Evolutionary conservation across 768 basidiomycete species (phyloP).

Genomic region (Termitomyces sp.): DNA sequence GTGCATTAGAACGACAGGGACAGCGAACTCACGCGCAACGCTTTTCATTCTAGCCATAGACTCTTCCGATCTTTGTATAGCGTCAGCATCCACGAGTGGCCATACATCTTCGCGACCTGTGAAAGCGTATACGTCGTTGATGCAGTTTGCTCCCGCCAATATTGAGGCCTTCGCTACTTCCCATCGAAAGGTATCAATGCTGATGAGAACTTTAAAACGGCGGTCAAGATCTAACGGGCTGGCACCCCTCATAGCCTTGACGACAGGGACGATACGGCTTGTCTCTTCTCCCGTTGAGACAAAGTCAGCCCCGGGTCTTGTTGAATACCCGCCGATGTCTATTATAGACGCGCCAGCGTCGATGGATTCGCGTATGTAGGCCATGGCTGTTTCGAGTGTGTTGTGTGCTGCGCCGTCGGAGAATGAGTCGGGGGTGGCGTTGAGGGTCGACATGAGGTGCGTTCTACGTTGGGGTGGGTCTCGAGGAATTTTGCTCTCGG

Average conservation of each 20-base stretch:
- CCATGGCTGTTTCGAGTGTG: constrained; percentile 46
- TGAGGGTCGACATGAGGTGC: constrained; percentile 87
- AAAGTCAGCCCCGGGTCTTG: constrained; percentile 71
- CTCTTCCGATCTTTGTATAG: constrained; percentile 24
- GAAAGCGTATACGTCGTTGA: constrained; percentile 90
- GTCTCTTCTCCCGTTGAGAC: constrained; percentile 70
- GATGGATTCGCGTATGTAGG: constrained; percentile 45
- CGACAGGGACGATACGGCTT: constrained; percentile 64
- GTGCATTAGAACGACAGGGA: constrained; percentile 92
- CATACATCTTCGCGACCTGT: constrained; percentile 55
- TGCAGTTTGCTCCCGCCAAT: constrained; percentile 80
- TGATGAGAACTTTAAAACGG: constrained; percentile 45
- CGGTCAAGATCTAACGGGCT: neutral
- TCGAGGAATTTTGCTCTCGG: constrained; percentile 10
- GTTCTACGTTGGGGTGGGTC: constrained; percentile 34
- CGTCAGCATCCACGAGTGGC: constrained; percentile 23
- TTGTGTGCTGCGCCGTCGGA: constrained; percentile 75
- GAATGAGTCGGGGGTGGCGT: constrained; percentile 94
- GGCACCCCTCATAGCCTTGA: constrained; percentile 41
- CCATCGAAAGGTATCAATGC: constrained; percentile 86
- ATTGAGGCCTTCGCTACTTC: constrained; percentile 73
- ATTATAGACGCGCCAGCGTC: constrained; percentile 66
- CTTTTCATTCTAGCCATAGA: constrained; percentile 57
- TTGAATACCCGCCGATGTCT: constrained; percentile 94
- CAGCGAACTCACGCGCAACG: constrained; percentile 56